These are phyloP conservation scores for Dryadomyces sulphureus DNA, from an alignment of 2,329 filamentous ascomycete genomes.

Conservation along the genomic window DNA sequence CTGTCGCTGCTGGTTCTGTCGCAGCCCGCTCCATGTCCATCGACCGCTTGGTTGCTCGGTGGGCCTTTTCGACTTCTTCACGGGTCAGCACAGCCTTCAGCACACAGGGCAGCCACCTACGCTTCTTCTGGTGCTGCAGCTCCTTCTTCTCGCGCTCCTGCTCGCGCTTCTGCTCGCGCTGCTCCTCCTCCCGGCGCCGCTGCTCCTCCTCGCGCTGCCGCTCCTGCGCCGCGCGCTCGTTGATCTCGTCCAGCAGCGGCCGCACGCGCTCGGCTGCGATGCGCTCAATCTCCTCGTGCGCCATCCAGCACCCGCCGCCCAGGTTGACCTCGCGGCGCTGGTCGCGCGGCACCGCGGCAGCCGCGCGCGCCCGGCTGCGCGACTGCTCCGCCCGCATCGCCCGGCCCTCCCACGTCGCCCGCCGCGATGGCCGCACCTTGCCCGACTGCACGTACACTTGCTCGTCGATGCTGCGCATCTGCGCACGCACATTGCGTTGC, in stretches of 20 bases:
- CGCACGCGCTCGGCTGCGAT: conserved; percentile 67
- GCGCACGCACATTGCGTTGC: conserved; percentile 70
- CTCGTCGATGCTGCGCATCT: conserved; percentile 68
- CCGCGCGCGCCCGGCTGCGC: conserved; percentile 44
- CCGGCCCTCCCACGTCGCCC: conserved; percentile 67
- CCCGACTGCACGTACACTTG: conserved; percentile 65
- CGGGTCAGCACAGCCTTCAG: conserved; percentile 14
- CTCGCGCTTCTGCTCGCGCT: conserved; percentile 18
- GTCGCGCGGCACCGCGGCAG: conserved; percentile 33
- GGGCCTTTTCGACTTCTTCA: conserved; percentile 18
- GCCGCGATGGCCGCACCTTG: conserved; percentile 50
- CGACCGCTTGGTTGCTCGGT: no score
- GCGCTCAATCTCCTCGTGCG: conserved; percentile 61
- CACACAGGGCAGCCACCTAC: conserved; percentile 21
- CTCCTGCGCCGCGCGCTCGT: conserved; percentile 60
- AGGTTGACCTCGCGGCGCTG: conserved; percentile 52
- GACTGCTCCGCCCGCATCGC: conserved; percentile 55
- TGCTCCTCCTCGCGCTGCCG: conserved; percentile 49
- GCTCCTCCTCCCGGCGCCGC: conserved; percentile 50
- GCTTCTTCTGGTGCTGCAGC: conserved; percentile 33
- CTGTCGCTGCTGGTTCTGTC: no score
- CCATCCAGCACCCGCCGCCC: conserved; percentile 68
- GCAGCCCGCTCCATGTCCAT: no score
- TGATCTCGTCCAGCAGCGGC: conserved; percentile 74
- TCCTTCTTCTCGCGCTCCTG: conserved; percentile 20